These are phyloP conservation scores for Xylaria sp. DNA, from an alignment of 2,329 filamentous ascomycete genomes.

Conservation along the genomic window DNA sequence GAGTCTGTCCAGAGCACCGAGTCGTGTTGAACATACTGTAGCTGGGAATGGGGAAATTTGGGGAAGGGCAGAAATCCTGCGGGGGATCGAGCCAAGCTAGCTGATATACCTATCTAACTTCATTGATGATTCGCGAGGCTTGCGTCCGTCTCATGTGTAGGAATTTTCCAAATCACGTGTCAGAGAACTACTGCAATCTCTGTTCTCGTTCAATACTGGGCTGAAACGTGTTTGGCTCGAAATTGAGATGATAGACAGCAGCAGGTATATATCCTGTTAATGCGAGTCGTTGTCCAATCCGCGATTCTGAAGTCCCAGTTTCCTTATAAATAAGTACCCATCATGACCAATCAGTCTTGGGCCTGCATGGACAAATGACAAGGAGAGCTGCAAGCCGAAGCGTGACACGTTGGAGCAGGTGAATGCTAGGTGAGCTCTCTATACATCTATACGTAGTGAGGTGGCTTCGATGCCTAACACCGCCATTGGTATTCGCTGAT, in stretches of 20 bases:
- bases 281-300: slow-evolving; percentile 11
- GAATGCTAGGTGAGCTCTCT: too few species aligned
- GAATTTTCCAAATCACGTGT: slow-evolving; percentile 19
- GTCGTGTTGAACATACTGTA: slow-evolving; percentile 6
- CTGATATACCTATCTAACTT: background rate
- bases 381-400: slow-evolving; percentile 34
- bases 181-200: slow-evolving; percentile 19
- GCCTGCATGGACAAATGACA: slow-evolving; percentile 38
- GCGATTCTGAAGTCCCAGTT: slow-evolving; percentile 7
- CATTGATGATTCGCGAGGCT: background rate
- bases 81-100: slow-evolving; percentile 4
- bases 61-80: slow-evolving; percentile 14
- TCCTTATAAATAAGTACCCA: slow-evolving; percentile 4
- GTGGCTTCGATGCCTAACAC: too few species aligned
- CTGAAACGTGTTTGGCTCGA: slow-evolving; percentile 16
- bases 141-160: slow-evolving; percentile 3
- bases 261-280: background rate
- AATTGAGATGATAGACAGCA: background rate
- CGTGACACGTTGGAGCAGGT: slow-evolving; percentile 30
- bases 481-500: too few species aligned
- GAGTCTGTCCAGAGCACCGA: slow-evolving; percentile 6
- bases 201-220: slow-evolving; percentile 2
- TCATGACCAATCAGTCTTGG: slow-evolving; percentile 30
- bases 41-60: slow-evolving; percentile 16
- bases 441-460: too few species aligned